Base-by-base conservation (phyloP, 2,329 filamentous ascomycete genomes). In the Drechslerella coelobrocha region DNA sequence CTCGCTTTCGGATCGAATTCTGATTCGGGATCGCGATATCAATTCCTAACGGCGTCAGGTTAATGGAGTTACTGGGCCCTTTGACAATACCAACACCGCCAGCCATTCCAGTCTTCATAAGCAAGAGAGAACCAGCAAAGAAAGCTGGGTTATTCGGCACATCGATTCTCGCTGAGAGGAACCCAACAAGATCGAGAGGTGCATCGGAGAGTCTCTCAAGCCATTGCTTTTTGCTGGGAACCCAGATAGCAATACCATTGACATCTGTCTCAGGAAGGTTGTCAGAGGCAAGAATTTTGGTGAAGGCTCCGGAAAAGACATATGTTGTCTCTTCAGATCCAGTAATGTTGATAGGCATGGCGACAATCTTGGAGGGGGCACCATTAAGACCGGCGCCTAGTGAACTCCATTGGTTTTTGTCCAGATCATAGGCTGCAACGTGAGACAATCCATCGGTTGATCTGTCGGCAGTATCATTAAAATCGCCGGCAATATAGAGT, bases 311-410 rank as follows among this genome's bases (percentile, higher is more conserved):
- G 52, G 88, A 93, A 68, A 99, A 82, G 1, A 89, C 87, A 72
- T 97, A 84, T 21, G 89, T 90, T 10, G 85, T 84, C 77, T 96
- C 91, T 0, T 87, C 84, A 17, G 83, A 82, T 37, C 85, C 83
- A 0, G 89, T 92, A 27, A 95, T 80, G 78, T 97, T 97, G 77
- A 97, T 81, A 12, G 84, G 83, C 75, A 97, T 83, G 0, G 90
- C 85, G 17, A 95, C 89, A 61, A 97, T 86, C 54, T 85, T 84
- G 55, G 83, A 81, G 14, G 97, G 92, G 5, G 82, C 82, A 19
- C 92, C 94, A 76, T 96, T 86, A 29, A 99, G 88, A 68, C 94
- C 94, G 31, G 88, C 89, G 43, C 94, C 94, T 5, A 99, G 83
- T 1, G 93, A 79, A 51, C 81, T 82, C 94, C 93, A 99, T 26